Base-by-base conservation (phyloP, 2,329 filamentous ascomycete genomes). In the Alternaria triticina region DNA sequence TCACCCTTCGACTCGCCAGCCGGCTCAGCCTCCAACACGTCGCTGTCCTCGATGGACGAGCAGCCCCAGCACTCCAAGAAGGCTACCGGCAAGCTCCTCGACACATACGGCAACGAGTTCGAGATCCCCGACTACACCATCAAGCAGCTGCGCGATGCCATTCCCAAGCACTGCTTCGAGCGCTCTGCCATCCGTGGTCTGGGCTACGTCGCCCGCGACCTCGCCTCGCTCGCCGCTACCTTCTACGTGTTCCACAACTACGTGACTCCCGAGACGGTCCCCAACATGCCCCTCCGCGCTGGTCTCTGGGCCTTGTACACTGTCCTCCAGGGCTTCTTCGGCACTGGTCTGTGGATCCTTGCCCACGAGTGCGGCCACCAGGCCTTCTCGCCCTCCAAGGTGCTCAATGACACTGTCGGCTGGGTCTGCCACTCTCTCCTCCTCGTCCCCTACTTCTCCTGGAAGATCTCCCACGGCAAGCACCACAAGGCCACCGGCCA, bases 401-500 rank as follows among this genome's bases (percentile, higher is more conserved):
- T 89, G 11, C 83, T 97, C 79, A 98, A 98, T 85, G 94, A 98
- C 82, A 88, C 92, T 25, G 93, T 96, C 62, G 95, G 95, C 76
- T 97, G 93, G 92, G 81, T 97, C 79, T 88, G 93, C 73, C 95
- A 98, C 85, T 97, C 94, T 40, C 82, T 89, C 47, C 89, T 97
- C 43, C 86, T 97, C 60, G 95, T 99, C 52, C 96, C 96, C 22
- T 99, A 98, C 86, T 99, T 97, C 86, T 97, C 93, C 79, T 99
- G 96, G 96, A 97, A 99, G 85, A 94, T 98, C 83, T 97, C 94
- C 71, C 96, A 99, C 85, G 92, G 93, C 85, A 97, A 97, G 89
- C 96, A 99, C 86, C 96, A 99, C 91, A 98, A 98, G 88, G 94
- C 94, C 69, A 99, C 96, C 43, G 96, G 94, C 74, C 89, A 99